Base-by-base conservation (phyloP, 2,329 filamentous ascomycete species). In the Talaromyces funiculosus region DNA sequence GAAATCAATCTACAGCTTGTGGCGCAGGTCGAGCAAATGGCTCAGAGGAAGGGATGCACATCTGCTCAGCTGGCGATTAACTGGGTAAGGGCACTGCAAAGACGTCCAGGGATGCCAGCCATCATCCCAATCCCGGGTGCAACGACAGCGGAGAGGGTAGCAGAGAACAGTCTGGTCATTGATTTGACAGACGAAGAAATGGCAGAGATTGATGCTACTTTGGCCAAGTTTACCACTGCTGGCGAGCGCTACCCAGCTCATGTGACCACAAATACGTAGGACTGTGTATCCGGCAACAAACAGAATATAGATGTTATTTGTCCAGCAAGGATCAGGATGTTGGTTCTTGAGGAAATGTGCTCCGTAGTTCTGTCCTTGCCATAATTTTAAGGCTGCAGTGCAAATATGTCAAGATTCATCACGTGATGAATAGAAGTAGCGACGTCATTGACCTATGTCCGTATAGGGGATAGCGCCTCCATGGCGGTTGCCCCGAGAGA, bases 1-100 rank as follows among this genome's bases (percentile, higher is more conserved):
- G 68, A 77, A 51, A 73, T 79, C 60, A 84, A 84, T 66, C 67
- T 81, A 26, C 73, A 79, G 66, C 74, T 83, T 7, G 76, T 82
- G 18, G 67, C 78, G 1, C 73, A 78, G 61, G 69, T 82, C 9
- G 71, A 76, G 54, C 69, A 72, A 20, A 67, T 84, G 47, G 81
- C 80, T 0, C 61, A 72, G 61, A 43, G 31, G 18, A 82, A 81
- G 65, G 73, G 73, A 12, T 67, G 74, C 31, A 73, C 77, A 3
- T 72, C 76, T 4, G 73, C 75, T 3, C 81, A 83, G 69, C 69
- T 82, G 38, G 81, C 77, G 0, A 69, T 83, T 31, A 76, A 73
- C 18, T 83, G 81, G 81, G 45, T 43, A 8, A 45, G 40, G 29
- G 40, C 55, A 70, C 82, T 8, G 70, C 72, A 33, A 72, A 73